Percentiles rank a stretch among this genome's conserved stretches.
Conservation (phyloP, 371 early-diverging fungal species). For the Apophysomyces ossiformis region DNA sequence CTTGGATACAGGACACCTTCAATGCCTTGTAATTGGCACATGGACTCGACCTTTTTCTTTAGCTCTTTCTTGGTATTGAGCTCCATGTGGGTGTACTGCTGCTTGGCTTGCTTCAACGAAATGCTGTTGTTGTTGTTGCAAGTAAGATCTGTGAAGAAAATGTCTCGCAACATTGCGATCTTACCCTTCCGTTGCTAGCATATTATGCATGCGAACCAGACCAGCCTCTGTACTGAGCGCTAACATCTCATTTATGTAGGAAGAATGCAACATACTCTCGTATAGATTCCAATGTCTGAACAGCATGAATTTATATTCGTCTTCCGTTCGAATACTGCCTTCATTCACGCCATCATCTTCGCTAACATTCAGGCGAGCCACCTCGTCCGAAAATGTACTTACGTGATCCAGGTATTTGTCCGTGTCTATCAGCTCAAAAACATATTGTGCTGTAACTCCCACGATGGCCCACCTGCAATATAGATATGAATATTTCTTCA, state of each 20-base stretch:
- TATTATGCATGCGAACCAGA: constrained; percentile 70
- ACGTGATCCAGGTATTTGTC: constrained; percentile 58
- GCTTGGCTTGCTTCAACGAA: constrained; percentile 69
- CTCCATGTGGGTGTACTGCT: constrained; percentile 82
- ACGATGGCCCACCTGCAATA: constrained; percentile 68
- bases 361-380: constrained; percentile 52
- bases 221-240: constrained; percentile 89
- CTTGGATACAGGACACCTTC: constrained; percentile 77
- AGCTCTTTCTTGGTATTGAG: constrained; percentile 74
- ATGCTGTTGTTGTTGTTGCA: constrained; percentile 44
- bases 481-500: neutral
- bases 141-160: neutral
- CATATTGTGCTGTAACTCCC: constrained; percentile 72
- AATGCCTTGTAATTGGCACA: constrained; percentile 82
- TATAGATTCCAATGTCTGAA: constrained; percentile 92
- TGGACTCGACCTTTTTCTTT: constrained; percentile 62
- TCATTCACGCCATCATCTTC: constrained; percentile 14
- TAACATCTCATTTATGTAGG: constrained; percentile 82
- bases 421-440: constrained; percentile 67
- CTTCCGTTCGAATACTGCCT: constrained; percentile 42
- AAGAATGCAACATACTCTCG: constrained; percentile 85
- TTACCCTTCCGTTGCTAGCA: constrained; percentile 91
- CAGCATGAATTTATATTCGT: constrained; percentile 85
- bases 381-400: constrained; percentile 62
- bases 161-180: neutral